Evolutionary conservation across 345 rosid genomes (phyloP).

Genomic region (Hypericum androsaemum): DNA sequence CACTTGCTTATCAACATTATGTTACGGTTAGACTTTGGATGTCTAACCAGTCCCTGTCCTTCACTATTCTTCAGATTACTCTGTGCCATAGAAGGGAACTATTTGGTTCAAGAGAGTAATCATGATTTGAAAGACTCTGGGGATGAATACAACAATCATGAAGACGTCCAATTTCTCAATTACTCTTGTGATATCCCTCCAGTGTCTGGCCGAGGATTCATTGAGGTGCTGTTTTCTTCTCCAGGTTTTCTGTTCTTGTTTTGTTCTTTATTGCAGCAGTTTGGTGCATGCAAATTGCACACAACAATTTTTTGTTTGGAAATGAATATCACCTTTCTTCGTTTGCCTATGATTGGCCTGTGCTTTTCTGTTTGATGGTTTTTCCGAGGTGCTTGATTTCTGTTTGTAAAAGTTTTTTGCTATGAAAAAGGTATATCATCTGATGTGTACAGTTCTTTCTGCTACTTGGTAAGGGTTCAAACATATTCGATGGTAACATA

Average conservation of each 20-base stretch:
- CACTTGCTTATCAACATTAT: too few species aligned
- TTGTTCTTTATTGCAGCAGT: neutral
- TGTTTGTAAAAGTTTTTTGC: too few species aligned
- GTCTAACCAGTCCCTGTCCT: neutral
- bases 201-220: conserved; percentile 72
- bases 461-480: too few species aligned
- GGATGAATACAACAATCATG: conserved; percentile 32
- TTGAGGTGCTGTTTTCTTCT: conserved; percentile 54
- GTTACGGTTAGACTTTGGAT: neutral
- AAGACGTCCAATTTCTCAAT: conserved; percentile 47
- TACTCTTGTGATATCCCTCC: conserved; percentile 64
- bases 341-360: too few species aligned
- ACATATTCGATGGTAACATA: too few species aligned
- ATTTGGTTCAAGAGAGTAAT: conserved; percentile 51
- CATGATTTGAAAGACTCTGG: conserved; percentile 36
- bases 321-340: too few species aligned
- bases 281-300: too few species aligned
- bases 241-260: conserved; percentile 4
- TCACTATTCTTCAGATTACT: conserved; percentile 46
- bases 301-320: too few species aligned
- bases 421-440: too few species aligned
- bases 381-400: too few species aligned
- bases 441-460: too few species aligned
- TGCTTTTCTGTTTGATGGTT: too few species aligned
- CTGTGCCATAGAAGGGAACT: conserved; percentile 86